These are phyloP conservation scores for Avena atlantica DNA, from an alignment of 176 grass and related monocot species.

Conservation along the genomic window DNA sequence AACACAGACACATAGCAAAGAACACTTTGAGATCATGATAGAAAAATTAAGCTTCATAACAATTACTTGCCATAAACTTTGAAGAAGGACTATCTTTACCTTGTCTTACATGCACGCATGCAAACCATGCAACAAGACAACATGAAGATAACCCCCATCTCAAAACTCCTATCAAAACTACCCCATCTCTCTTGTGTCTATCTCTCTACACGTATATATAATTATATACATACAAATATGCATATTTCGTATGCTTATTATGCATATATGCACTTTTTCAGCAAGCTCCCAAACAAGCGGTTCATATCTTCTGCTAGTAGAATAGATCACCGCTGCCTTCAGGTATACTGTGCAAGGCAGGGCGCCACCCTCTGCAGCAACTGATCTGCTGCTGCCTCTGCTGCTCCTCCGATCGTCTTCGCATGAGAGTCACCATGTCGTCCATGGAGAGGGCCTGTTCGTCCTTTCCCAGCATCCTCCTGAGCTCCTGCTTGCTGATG, in stretches of 20 bases:
- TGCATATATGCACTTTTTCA: slow-evolving; percentile 36
- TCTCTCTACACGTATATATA: not conserved
- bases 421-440: slow-evolving; percentile 55
- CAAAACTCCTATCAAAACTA: slow-evolving; percentile 35
- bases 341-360: slow-evolving; percentile 73
- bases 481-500: slow-evolving; percentile 71
- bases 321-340: slow-evolving; percentile 55
- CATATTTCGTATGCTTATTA: slow-evolving; percentile 33
- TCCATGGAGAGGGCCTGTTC: slow-evolving; percentile 40
- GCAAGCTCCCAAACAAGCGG: not conserved
- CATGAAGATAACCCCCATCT: slow-evolving; percentile 50
- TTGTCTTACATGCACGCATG: slow-evolving; percentile 43
- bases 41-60: not conserved
- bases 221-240: not conserved
- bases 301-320: slow-evolving; percentile 2
- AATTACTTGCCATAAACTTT: not conserved
- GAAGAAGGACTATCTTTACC: slow-evolving; percentile 42
- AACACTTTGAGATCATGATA: not conserved
- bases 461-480: slow-evolving; percentile 57
- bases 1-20: not conserved
- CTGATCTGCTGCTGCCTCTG: slow-evolving; percentile 11
- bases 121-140: slow-evolving; percentile 30
- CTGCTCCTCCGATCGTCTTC: not conserved
- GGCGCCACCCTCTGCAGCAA: slow-evolving; percentile 57
- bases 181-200: not conserved